Evolutionary conservation across 2,329 filamentous ascomycete species (phyloP).

Genomic region (Septoria petroselini): DNA sequence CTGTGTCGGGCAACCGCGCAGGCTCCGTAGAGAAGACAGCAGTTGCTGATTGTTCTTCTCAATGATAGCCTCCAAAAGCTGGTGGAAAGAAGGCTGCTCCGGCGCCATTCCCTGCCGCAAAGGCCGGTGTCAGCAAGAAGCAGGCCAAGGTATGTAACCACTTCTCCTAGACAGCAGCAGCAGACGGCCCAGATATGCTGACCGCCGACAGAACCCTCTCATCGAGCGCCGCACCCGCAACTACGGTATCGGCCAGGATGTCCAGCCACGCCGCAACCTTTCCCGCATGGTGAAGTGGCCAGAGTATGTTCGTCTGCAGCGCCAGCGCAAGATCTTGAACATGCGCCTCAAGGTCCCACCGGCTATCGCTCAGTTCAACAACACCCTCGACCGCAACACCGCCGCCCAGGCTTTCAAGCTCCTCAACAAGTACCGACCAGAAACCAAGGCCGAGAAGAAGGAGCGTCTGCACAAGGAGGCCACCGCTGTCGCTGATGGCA

Average conservation of each 20-base stretch:
- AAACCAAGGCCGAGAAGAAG: conserved; percentile 99
- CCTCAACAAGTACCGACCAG: conserved; percentile 99
- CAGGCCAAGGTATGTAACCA: conserved; percentile 76
- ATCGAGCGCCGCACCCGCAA: conserved; percentile 97
- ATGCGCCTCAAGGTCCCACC: conserved; percentile 98
- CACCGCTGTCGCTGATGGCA: conserved; percentile 94
- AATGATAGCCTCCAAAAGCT: conserved; percentile 98
- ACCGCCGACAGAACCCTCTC: conserved; percentile 77
- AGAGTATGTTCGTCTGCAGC: conserved; percentile 97
- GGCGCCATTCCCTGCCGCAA: conserved; percentile 92
- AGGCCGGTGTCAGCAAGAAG: conserved; percentile 86
- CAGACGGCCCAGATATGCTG: conserved; percentile 12
- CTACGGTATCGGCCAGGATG: conserved; percentile 98
- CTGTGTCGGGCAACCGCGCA: conserved; percentile 45
- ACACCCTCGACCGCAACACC: conserved; percentile 93
- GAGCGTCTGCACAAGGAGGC: conserved; percentile 98
- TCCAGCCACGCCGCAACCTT: conserved; percentile 93
- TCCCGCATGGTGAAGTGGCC: conserved; percentile 99
- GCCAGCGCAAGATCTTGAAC: conserved; percentile 93
- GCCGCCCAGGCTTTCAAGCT: conserved; percentile 98
- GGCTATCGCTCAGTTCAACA: conserved; percentile 95
- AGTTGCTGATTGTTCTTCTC: conserved; percentile 98
- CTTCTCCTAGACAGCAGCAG: not conserved
- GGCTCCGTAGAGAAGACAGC: conserved; percentile 89
- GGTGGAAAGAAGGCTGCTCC: conserved; percentile 93